Base-by-base conservation (phyloP, 2,329 filamentous ascomycete genomes). In the Monosporascus sp. region DNA sequence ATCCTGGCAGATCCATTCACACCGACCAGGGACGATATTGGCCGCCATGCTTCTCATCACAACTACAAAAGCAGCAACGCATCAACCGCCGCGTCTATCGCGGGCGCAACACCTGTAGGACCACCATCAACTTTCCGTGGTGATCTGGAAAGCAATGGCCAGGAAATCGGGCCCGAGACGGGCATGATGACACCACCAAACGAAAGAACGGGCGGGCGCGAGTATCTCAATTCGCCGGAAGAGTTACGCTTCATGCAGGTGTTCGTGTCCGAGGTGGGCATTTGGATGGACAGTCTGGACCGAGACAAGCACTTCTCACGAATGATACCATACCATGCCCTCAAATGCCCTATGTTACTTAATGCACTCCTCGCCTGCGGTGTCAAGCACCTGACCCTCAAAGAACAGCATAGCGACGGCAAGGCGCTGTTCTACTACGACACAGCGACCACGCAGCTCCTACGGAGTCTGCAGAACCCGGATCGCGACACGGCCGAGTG, bases 211-310 rank as follows among this genome's bases (percentile, higher is more conserved):
- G 44, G 69, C 61, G 74, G 77, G 54, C 70, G 82, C 38, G 81
- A 88, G 49, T 89, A 83, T 60, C 77, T 96, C 46, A 85, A 82
- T 58, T 83, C 82, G 3, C 81, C 85, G 9, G 89, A 96, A 53
- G 90, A 96, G 66, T 81, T 94, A 0, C 74, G 86, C n/a, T 91
- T 91, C 65, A 90, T 97, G 86, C 90, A 96, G 68, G 85, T 91
- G 0, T 97, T 96, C 67, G 86, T 95, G 6, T 88, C 95, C 64
- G 88, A 96, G 59, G 89, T 97, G 2, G 91, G 88, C 1, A 71
- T 90, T 3, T 97, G 93, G 90, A 96, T 97, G 89, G 93, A 97
- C 70, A 89, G 85, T 42, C 84, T 97, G 75, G 90, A 96, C 72
- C 80, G 84, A 36, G 80, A 86, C 59, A 93, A 93, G 72, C 89